Base-by-base conservation (phyloP, 2,329 filamentous ascomycete genomes). In the Penicillium polonicum region DNA sequence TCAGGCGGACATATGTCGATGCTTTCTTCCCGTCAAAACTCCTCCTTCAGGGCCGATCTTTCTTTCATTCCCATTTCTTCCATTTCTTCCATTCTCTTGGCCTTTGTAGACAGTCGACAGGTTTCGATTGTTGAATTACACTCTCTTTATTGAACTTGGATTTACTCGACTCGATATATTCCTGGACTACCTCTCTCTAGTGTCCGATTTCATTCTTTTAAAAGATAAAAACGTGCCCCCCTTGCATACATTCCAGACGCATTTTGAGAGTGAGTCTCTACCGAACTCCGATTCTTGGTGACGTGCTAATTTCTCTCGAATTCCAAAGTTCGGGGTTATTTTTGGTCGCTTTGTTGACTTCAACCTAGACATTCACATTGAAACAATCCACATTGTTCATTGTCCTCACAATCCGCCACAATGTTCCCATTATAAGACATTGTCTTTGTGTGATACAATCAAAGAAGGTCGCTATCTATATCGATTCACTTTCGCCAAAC, bases 381-480 rank as follows among this genome's bases (percentile, higher is more conserved):
- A 46, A 21, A 52, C 52, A 36, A 35, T 17, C 29, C 13, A 15
- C 48, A 44, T 55, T 55, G 53, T 44, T 36, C 36, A 38, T 39
- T 54, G 52, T 33, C 44, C n/a, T 19, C 21, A 27, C 39, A 48
- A 23, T 7, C 3, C n/a, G 29, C 19, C 35, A 52, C 25, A 52
- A 56, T 56, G 53, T 12, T 21, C 39, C 10, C 17, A 52, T 56
- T 31, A 42, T 56, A 43, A 45, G 39, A 29, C 46, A 48, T 48
- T 43, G 23, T 52, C 53, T 56, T 56, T 56, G 53, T 56, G n/a
- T 10, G 17, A 51, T 21, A 51, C 39, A 50, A 52, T 51, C 23
- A 53, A 53, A 56, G 48, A 42, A 42, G 17, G 15, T 19, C 41
- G 38, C 39, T 36, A 19, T 49, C 38, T 56, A 56, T 56, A 45